Conservation (phyloP, 345 rosid genomes). For the Camelina sativa region DNA sequence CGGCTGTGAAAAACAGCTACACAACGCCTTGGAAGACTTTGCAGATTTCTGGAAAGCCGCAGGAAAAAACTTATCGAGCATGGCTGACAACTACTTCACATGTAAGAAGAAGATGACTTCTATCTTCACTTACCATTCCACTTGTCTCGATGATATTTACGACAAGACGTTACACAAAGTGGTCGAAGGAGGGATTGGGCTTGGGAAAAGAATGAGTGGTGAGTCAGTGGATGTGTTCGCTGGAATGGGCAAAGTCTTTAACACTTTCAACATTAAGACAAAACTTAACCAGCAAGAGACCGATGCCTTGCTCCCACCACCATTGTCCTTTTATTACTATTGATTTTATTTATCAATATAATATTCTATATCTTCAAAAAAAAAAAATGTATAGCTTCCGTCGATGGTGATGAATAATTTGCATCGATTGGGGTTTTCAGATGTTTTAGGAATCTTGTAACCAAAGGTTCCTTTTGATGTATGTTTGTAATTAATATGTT, state of each 20-base stretch:
- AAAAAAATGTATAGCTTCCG: slow-evolving; percentile 22
- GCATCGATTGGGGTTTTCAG: slow-evolving; percentile 32
- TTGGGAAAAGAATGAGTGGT: slow-evolving; percentile 44
- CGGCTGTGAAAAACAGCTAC: slow-evolving; percentile 38
- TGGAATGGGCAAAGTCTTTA: slow-evolving; percentile 45
- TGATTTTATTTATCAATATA: slow-evolving; percentile 25
- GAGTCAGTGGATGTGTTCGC: slow-evolving; percentile 47
- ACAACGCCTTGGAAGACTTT: slow-evolving; percentile 42
- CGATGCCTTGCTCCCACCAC: slow-evolving; percentile 45
- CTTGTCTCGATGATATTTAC: slow-evolving; percentile 46
- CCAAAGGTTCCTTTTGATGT: slow-evolving; percentile 38
- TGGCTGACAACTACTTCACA: slow-evolving; percentile 42
- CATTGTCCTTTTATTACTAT: slow-evolving; percentile 46
- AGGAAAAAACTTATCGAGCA: slow-evolving; percentile 35
- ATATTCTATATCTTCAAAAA: background rate
- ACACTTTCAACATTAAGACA: slow-evolving; percentile 42
- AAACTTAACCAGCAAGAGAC: slow-evolving; percentile 45
- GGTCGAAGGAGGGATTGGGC: slow-evolving; percentile 45
- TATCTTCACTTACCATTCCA: slow-evolving; percentile 37
- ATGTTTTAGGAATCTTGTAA: slow-evolving; percentile 35
- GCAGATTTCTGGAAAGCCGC: slow-evolving; percentile 47
- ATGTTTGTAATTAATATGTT: slow-evolving; percentile 41
- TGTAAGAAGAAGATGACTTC: slow-evolving; percentile 44
- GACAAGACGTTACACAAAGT: slow-evolving; percentile 38
- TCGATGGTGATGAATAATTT: slow-evolving; percentile 38